Conservation (phyloP, 2,329 filamentous ascomycete species). For the Aspergillus pseudoglaucus region DNA sequence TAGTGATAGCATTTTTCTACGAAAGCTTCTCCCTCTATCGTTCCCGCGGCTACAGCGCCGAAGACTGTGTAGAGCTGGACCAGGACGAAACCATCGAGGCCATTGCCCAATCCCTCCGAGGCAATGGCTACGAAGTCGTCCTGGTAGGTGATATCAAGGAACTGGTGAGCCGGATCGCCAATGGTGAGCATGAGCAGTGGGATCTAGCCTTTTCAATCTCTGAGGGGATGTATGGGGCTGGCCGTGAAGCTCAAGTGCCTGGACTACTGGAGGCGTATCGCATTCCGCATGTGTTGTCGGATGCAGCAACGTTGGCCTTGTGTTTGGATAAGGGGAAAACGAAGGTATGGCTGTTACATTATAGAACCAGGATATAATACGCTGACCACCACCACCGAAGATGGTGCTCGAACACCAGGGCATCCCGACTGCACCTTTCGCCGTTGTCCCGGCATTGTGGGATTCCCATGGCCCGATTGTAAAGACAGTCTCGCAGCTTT, state of each 20-base stretch:
- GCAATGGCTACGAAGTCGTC: conserved; percentile 9
- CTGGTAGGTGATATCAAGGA: conserved; percentile 10
- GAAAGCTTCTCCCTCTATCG: no score
- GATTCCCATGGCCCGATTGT: no score
- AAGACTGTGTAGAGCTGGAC: conserved; percentile 10
- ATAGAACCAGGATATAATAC: not conserved
- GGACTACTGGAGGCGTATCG: conserved; percentile 20
- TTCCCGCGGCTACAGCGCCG: conserved; percentile 5
- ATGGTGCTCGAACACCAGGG: conserved; percentile 11
- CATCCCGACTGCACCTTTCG: conserved; percentile 12
- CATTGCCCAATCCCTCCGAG: conserved; percentile 7
- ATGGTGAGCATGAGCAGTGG: conserved; percentile 12
- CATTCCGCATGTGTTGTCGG: conserved; percentile 18
- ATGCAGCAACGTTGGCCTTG: conserved; percentile 16
- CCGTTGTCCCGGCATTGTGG: conserved; percentile 1
- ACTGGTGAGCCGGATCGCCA: conserved; percentile 11
- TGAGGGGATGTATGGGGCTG: conserved; percentile 15
- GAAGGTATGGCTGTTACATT: conserved; percentile 8
- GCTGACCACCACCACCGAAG: not conserved
- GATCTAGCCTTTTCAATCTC: conserved; percentile 22
- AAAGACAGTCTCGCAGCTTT: no score
- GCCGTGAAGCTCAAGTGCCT: conserved; percentile 19
- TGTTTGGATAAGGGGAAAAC: conserved; percentile 16
- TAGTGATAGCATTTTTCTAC: no score
- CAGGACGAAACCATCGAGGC: conserved; percentile 11